These are phyloP conservation scores for Aureobasidium vineae DNA, from an alignment of 2,329 filamentous ascomycete species.

Conservation along the genomic window DNA sequence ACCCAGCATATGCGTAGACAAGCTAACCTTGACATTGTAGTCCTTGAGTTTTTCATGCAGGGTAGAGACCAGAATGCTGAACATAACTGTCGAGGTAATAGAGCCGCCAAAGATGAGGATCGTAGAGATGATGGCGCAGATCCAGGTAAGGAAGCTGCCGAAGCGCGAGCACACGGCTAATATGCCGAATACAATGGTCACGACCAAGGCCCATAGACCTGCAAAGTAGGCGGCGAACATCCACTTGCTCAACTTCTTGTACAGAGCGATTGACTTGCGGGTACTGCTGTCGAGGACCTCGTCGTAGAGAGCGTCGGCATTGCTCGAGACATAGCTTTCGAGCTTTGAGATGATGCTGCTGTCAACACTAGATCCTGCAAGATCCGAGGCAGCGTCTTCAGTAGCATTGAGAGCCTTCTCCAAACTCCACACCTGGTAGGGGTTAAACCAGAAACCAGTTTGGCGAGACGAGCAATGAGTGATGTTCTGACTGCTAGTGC, in stretches of 20 bases:
- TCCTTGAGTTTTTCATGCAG: constrained; percentile 65
- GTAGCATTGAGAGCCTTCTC: constrained; percentile 50
- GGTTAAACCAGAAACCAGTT: constrained; percentile 74
- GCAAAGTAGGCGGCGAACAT: constrained; percentile 79
- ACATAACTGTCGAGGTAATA: constrained; percentile 70
- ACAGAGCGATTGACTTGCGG: constrained; percentile 65
- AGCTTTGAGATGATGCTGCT: constrained; percentile 44
- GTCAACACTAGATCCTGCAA: constrained; percentile 34
- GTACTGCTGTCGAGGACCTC: constrained; percentile 63
- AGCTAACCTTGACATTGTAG: constrained; percentile 66
- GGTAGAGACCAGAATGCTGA: constrained; percentile 65
- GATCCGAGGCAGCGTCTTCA: constrained; percentile 24
- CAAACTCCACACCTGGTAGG: constrained; percentile 65
- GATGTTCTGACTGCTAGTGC: constrained; percentile 47
- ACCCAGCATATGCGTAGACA: constrained; percentile 69
- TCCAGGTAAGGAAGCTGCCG: constrained; percentile 77
- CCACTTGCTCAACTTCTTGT: constrained; percentile 73
- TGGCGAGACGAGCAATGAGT: constrained; percentile 57
- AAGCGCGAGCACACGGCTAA: constrained; percentile 79
- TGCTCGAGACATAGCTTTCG: constrained; percentile 50
- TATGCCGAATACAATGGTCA: constrained; percentile 74
- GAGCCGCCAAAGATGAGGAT: constrained; percentile 65
- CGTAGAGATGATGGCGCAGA: constrained; percentile 62
- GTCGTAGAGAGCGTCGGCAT: constrained; percentile 38
- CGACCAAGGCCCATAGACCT: constrained; percentile 65